A percentile compares a stretch with the other conserved stretches of the same genome.
Conservation (phyloP, 1,139 yeast genomes). For the Hemisphaericaspora lyxosophila region DNA sequence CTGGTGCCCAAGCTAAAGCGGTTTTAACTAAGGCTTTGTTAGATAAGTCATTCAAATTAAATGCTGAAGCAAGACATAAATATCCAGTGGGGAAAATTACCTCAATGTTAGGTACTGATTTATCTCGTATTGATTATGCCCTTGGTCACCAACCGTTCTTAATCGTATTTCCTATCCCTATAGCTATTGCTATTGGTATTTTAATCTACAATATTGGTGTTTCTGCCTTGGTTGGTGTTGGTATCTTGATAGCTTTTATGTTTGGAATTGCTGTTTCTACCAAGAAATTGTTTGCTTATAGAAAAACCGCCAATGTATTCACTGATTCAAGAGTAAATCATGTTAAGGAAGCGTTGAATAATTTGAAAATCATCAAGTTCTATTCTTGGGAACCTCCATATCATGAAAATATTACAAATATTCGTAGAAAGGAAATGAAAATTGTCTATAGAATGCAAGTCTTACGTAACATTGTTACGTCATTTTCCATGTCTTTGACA, state of each 20-base stretch:
- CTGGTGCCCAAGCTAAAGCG: constrained; percentile 70
- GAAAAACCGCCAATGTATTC: constrained; percentile 27
- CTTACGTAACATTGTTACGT: constrained; percentile 58
- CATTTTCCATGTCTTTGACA: constrained; percentile 61
- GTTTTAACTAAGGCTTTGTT: constrained; percentile 65
- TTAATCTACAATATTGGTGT: constrained; percentile 37
- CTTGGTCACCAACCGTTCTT: constrained; percentile 33
- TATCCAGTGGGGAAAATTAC: constrained; percentile 71
- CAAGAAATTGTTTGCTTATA: constrained; percentile 25
- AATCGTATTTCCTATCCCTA: constrained; percentile 29
- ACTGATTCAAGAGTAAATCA: constrained; percentile 36
- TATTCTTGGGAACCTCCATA: constrained; percentile 72
- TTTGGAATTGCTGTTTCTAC: constrained; percentile 23
- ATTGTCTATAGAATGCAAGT: constrained; percentile 51
- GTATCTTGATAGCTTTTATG: constrained; percentile 28
- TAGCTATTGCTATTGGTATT: constrained; percentile 32
- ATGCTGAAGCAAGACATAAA: constrained; percentile 57
- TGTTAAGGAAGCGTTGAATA: constrained; percentile 36
- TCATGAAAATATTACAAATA: constrained; percentile 42
- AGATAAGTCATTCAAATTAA: constrained; percentile 62
- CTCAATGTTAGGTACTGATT: constrained; percentile 42
- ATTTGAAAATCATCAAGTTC: constrained; percentile 37
- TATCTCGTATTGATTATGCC: constrained; percentile 37
- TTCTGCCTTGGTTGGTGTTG: constrained; percentile 36
- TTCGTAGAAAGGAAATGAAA: constrained; percentile 51